Percentiles rank a stretch among this genome's conserved stretches.
Evolutionary conservation across 177 flowering plant species (phyloP).

Genomic region (Tripterygium wilfordii): DNA sequence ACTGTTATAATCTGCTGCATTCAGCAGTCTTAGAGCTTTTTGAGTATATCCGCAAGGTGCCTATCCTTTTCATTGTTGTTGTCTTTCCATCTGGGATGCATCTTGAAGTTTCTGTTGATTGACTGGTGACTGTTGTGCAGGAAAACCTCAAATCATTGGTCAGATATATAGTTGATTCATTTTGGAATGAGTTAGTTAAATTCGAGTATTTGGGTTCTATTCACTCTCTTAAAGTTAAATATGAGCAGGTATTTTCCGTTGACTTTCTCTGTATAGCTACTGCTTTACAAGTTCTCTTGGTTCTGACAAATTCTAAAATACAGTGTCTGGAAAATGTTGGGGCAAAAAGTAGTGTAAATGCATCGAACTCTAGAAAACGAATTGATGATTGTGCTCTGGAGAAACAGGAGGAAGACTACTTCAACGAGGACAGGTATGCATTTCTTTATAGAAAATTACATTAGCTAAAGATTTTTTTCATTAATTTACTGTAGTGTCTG

Average conservation of each 20-base stretch:
- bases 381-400: slow-evolving; percentile 81
- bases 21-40: slow-evolving; percentile 88
- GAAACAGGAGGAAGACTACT: slow-evolving; percentile 97
- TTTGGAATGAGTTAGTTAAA: slow-evolving; percentile 73
- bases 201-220: slow-evolving; percentile 58
- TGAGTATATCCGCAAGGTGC: slow-evolving; percentile 83
- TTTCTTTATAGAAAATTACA: no score
- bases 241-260: slow-evolving; percentile 70
- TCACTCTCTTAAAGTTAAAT: slow-evolving; percentile 62
- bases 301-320: slow-evolving; percentile 7
- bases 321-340: slow-evolving; percentile 61
- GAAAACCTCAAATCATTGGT: slow-evolving; percentile 71
- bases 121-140: slow-evolving; percentile 66
- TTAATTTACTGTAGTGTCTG: slow-evolving; percentile 1
- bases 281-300: neutral
- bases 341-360: slow-evolving; percentile 21
- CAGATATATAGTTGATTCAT: slow-evolving; percentile 61
- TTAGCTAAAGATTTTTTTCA: neutral
- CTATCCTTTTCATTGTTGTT: no score
- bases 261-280: neutral
- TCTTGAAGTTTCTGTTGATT: no score
- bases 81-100: no score
- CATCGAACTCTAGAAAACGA: slow-evolving; percentile 54
- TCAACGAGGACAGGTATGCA: slow-evolving; percentile 83
- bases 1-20: slow-evolving; percentile 85